phyloP scores from a whole-genome alignment of 306 rosid species.

The Castanopsis chinensis region DNA sequence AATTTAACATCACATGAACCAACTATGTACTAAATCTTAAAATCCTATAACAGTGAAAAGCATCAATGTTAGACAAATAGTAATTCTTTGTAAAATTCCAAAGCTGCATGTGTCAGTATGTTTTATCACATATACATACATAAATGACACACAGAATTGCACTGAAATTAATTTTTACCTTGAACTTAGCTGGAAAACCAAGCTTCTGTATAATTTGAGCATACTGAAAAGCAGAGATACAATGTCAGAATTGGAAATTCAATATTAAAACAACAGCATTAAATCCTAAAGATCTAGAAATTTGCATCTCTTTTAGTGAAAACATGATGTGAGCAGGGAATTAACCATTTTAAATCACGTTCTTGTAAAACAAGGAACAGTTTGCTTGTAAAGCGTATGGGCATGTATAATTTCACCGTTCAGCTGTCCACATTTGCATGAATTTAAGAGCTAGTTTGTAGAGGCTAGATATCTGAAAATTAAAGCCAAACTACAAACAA shows the following conservation, averaged over 20 bases:
- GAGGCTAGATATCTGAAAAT: no score
- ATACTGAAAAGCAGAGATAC: constrained; percentile 50
- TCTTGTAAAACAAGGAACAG: background rate
- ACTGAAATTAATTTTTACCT: constrained; percentile 41
- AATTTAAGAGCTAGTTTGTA: no score
- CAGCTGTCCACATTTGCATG: background rate
- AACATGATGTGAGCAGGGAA: background rate
- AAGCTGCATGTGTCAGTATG: background rate
- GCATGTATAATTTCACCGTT: background rate
- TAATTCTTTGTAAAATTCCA: background rate
- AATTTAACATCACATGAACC: constrained; percentile 94
- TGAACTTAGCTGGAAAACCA: constrained; percentile 81
- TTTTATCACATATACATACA: background rate
- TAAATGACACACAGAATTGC: background rate
- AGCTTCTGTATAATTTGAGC: constrained; percentile 92
- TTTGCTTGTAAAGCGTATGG: background rate
- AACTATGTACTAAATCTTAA: constrained; percentile 90
- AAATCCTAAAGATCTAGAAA: no score
- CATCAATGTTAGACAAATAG: background rate
- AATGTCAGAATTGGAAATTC: constrained; percentile 19
- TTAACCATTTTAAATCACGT: background rate
- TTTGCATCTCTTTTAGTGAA: background rate
- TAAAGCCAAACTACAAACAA: background rate
- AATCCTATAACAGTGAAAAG: constrained; percentile 43
- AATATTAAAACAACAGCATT: background rate